These are phyloP conservation scores for Kodamaea laetipori DNA, from an alignment of 805 yeast species.

Conservation along the genomic window DNA sequence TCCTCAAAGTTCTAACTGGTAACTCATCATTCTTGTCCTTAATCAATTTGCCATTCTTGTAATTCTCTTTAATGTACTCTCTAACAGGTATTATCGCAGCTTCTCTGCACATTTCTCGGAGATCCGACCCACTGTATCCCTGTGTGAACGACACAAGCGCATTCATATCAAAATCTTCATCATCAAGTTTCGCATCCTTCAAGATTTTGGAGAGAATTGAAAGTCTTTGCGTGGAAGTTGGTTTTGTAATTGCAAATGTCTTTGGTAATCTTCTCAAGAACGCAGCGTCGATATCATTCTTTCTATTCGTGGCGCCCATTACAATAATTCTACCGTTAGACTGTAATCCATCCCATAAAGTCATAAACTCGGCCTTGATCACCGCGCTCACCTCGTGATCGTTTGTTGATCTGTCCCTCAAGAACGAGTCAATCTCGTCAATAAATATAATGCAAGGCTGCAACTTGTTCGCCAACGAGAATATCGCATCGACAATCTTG, in stretches of 20 bases:
- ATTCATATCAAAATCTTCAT: conserved; percentile 56
- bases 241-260: conserved; percentile 75
- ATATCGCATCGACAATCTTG: conserved; percentile 89
- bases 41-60: conserved; percentile 38
- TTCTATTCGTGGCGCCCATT: conserved; percentile 93
- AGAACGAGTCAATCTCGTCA: conserved; percentile 94
- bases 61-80: conserved; percentile 72
- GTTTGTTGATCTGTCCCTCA: conserved; percentile 76
- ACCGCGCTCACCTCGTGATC: conserved; percentile 97
- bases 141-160: conserved; percentile 62
- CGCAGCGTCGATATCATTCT: conserved; percentile 88
- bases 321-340: conserved; percentile 80
- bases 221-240: conserved; percentile 64
- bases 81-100: conserved; percentile 90
- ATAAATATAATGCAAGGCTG: conserved; percentile 95
- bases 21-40: conserved; percentile 32
- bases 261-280: conserved; percentile 92
- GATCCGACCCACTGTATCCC: conserved; percentile 84
- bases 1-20: conserved; percentile 61
- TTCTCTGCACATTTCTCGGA: conserved; percentile 87
- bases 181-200: conserved; percentile 62
- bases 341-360: conserved; percentile 91
- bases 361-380: conserved; percentile 96
- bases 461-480: conserved; percentile 82
- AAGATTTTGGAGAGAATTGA: conserved; percentile 72